phyloP scores from a whole-genome alignment of 2,329 filamentous ascomycete genomes.

The Phyllosticta ampelicida region DNA sequence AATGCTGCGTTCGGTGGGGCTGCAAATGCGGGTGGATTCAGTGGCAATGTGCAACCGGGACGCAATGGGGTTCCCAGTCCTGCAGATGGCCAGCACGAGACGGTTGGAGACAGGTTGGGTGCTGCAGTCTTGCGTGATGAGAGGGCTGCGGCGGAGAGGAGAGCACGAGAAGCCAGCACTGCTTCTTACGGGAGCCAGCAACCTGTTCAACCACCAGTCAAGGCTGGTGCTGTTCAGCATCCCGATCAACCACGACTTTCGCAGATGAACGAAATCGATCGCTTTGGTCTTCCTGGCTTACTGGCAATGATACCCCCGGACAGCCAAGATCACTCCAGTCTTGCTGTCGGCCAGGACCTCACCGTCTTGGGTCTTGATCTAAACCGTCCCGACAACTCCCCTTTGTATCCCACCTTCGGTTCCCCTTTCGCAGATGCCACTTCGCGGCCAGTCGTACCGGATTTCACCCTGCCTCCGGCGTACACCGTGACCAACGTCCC shows the following conservation, averaged over 20 bases:
- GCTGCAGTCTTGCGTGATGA: constrained; percentile 6
- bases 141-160: constrained; percentile 3
- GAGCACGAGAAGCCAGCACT: constrained; percentile 10
- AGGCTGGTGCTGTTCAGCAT: constrained; percentile 3
- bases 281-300: constrained; percentile 50
- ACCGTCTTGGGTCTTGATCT: constrained; percentile 54
- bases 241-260: constrained; percentile 33
- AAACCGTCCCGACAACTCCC: constrained; percentile 47
- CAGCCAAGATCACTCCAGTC: constrained; percentile 37
- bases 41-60: constrained; percentile 31
- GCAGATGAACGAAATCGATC: constrained; percentile 50
- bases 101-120: constrained; percentile 7
- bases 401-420: constrained; percentile 52
- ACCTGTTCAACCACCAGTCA: constrained; percentile 6
- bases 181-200: constrained; percentile 8
- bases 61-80: constrained; percentile 33
- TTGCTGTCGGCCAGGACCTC: constrained; percentile 54
- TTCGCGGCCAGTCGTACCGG: constrained; percentile 48
- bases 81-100: constrained; percentile 26
- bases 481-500: constrained; percentile 59
- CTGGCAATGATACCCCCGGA: constrained; percentile 46
- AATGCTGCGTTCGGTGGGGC: constrained; percentile 35
- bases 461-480: constrained; percentile 51
- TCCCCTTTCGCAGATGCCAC: constrained; percentile 51
- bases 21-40: constrained; percentile 22